Base-by-base conservation (phyloP, 441 rosid species). In the Adansonia grandidieri region DNA sequence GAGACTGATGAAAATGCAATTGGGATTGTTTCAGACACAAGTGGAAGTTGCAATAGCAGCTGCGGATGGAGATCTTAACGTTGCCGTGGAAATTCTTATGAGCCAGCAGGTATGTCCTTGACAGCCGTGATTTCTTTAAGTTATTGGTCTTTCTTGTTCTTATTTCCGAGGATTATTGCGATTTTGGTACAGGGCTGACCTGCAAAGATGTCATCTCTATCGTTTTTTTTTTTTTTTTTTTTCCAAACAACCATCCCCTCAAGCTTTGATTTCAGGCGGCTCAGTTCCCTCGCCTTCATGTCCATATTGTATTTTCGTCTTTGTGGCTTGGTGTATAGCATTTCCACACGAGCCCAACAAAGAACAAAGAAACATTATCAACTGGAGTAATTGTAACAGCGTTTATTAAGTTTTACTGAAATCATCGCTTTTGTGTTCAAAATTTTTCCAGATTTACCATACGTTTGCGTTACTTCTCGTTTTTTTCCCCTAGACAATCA, bases 41-140 rank as follows among this genome's bases (percentile, higher is more conserved):
- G 97, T 94, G 68, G 98, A 96, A 84, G 98, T 96, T 44, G 98
- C 97, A 5, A 77, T 96, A 17, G 97, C 99, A 60, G 99, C 98
- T 50, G 97, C 97, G 1, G 97, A 96, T 17, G 94, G 96, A 28
- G 98, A 94, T 84, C 90, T 94, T 75, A 90, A 82, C 71, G 93
- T 94, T 22, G 99, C 98, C 1, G 95, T 93, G 53, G 98, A 96
- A 86, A 96, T 96, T 82, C 91, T 96, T 37, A 93, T 91, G 97
- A 94, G 91, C 88, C 99, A 96, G 82, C 92, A 90, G 93, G 98
- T 90, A 5, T 15, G 56, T 65, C 14, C 56, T 10, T 24, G 20
- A 37, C 75, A 58, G 57, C 32, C 6, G 6, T 68, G 70, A 60
- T 54, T 32, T 20, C 9, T 6, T 42, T 7, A 4, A 14, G 51